Base-by-base conservation (phyloP, 83 land plant genomes). In the Picea mariana region DNA sequence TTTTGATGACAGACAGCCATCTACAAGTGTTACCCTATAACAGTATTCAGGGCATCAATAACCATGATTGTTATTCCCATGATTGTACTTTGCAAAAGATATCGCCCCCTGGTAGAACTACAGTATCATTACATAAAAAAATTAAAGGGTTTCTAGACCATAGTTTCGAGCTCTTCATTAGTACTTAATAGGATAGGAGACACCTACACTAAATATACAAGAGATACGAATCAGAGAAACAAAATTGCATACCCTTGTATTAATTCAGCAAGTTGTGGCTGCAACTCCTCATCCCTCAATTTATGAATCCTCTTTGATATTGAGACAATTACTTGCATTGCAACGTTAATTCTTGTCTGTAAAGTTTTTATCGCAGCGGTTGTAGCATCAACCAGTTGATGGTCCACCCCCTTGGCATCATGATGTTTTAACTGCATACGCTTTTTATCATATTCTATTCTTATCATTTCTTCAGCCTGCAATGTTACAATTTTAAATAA, bases 371-470 rank as follows among this genome's bases (percentile, higher is more conserved):
- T 87, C 3, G 87, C 86, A 15, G 85, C 63, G 60, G 95, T 90
- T 47, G 96, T 96, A 80, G 93, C 95, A 66, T 95, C 98, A 47
- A 93, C 86, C 2, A 85, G 38, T 13, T 76, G 65, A 17, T 87
- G 88, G 63, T 95, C 94, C 21, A 88, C 95, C 6, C 98, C 95
- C 80, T 88, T 95, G 64, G 82, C 85, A 81, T 93, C 92, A 67
- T 95, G 97, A 81, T 83, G 85, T 63, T 84, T 89, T 13, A 93
- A 87, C 75, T 87, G 88, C 58, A 49, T 79, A 65, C 87, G 78
- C 81, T 93, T 95, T 87, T 91, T 96, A 82, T 95, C 98, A 81
- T 91, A 95, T 71, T 94, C 98, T 64, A 89, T 87, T 73, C 99
- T 78, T 21, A 93, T 81, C 18, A 83, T 80, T 72, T 95, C 98